Conservation (phyloP, 306 rosid species). For the Trifolium dubium region DNA sequence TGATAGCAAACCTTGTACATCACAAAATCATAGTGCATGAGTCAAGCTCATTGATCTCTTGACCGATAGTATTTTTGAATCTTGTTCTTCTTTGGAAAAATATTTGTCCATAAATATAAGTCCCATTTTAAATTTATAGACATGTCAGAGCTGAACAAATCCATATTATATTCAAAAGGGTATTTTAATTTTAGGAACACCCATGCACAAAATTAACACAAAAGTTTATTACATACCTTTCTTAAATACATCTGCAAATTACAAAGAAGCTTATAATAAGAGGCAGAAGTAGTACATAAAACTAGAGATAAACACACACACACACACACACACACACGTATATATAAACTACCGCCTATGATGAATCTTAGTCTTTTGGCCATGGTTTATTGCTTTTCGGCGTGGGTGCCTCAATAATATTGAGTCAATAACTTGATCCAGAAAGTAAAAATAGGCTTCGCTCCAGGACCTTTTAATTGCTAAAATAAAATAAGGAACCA, state of each 20-base stretch:
- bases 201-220: too few relatives aligned
- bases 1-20: too few relatives aligned
- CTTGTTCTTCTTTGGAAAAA: too few relatives aligned
- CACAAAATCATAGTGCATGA: too few relatives aligned
- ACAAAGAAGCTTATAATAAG: neutral
- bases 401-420: constrained; percentile 11
- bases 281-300: neutral
- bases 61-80: too few relatives aligned
- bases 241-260: neutral
- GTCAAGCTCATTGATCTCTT: too few relatives aligned
- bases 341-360: neutral
- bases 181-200: too few relatives aligned
- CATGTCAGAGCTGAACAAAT: too few relatives aligned
- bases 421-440: constrained; percentile 42
- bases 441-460: constrained; percentile 41
- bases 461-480: constrained; percentile 47
- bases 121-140: too few relatives aligned
- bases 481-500: constrained; percentile 49
- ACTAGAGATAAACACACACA: neutral
- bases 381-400: constrained; percentile 10
- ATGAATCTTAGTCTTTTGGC: neutral
- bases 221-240: too few relatives aligned
- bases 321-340: neutral
- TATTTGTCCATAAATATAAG: too few relatives aligned
- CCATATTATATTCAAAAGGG: too few relatives aligned